These are phyloP conservation scores for Vitis hybrid DNA, from an alignment of 177 flowering plant genomes.

Conservation along the genomic window DNA sequence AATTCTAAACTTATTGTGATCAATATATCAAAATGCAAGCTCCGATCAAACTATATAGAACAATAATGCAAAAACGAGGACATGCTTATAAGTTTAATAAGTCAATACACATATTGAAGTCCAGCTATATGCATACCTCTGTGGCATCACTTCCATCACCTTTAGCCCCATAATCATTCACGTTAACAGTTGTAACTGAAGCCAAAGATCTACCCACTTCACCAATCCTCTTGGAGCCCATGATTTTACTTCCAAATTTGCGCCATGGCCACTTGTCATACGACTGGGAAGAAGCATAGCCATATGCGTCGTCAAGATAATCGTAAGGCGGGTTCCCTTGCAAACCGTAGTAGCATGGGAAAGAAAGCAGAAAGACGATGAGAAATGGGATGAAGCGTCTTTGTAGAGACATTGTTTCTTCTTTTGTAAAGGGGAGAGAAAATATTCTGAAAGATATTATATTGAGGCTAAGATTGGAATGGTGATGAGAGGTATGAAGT, in stretches of 20 bases:
- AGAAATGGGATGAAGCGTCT: conserved; percentile 12
- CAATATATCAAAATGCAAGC: background rate
- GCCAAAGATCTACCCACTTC: conserved; percentile 10
- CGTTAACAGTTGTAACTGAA: conserved; percentile 19
- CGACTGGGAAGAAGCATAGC: conserved; percentile 21
- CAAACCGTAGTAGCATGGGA: conserved; percentile 12
- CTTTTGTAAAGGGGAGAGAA: background rate
- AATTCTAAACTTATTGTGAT: too few relatives aligned
- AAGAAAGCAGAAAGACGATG: conserved; percentile 8
- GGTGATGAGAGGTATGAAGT: too few relatives aligned
- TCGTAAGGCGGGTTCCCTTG: conserved; percentile 15
- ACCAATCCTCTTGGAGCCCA: too few relatives aligned
- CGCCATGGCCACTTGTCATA: conserved; percentile 8
- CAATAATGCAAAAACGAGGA: background rate
- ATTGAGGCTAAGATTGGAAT: background rate
- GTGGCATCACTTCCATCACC: conserved; percentile 29
- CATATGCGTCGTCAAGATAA: conserved; percentile 15
- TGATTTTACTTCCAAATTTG: conserved; percentile 5
- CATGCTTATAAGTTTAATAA: background rate
- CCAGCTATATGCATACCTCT: conserved; percentile 12
- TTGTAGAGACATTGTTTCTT: conserved; percentile 18
- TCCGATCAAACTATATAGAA: background rate
- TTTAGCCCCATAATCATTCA: conserved; percentile 26
- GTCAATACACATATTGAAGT: too few relatives aligned
- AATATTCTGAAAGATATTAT: conserved; percentile 4